These are phyloP conservation scores for Knoxdaviesia proteae DNA, from an alignment of 2,329 filamentous ascomycete species.

Conservation along the genomic window DNA sequence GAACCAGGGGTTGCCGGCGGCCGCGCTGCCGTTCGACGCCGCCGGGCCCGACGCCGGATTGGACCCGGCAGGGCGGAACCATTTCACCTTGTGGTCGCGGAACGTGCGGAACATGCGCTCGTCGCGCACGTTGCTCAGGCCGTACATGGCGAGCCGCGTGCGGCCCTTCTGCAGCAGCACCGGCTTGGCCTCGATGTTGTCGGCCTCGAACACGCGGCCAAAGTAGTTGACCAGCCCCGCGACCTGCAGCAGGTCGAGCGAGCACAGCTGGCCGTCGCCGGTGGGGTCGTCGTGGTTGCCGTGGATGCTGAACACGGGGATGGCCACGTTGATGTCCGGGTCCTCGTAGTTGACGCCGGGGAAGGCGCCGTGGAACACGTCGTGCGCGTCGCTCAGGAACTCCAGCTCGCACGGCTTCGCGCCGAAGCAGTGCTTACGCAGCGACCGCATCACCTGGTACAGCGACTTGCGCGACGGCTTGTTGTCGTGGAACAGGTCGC, in stretches of 20 bases:
- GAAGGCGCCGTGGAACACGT: slow-evolving; percentile 77
- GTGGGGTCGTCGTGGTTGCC: slow-evolving; percentile 97
- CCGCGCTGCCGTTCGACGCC: background rate
- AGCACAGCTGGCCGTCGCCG: slow-evolving; percentile 83
- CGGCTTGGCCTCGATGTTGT: slow-evolving; percentile 84
- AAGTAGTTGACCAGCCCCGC: slow-evolving; percentile 92
- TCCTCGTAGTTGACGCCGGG: slow-evolving; percentile 97
- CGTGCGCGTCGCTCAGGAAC: slow-evolving; percentile 78
- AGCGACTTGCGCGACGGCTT: slow-evolving; percentile 89
- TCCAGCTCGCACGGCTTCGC: slow-evolving; percentile 92
- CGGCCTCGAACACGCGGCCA: slow-evolving; percentile 72
- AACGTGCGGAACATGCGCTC: slow-evolving; percentile 91
- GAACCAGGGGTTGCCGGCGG: slow-evolving; percentile 55
- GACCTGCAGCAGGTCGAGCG: slow-evolving; percentile 75
- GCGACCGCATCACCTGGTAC: slow-evolving; percentile 90
- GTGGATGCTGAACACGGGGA: slow-evolving; percentile 95
- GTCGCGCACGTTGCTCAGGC: slow-evolving; percentile 87
- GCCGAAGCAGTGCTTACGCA: slow-evolving; percentile 83
- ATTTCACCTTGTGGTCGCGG: slow-evolving; percentile 79
- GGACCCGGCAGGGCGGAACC: slow-evolving; percentile 37
- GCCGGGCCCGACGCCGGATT: slow-evolving; percentile 47
- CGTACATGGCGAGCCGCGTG: slow-evolving; percentile 84
- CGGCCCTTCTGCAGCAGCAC: slow-evolving; percentile 81
- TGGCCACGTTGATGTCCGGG: slow-evolving; percentile 87
- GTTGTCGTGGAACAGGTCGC: slow-evolving; percentile 95